Conservation (phyloP, 1,284 basidiomycete species). For the Ganoderma meredithae region DNA sequence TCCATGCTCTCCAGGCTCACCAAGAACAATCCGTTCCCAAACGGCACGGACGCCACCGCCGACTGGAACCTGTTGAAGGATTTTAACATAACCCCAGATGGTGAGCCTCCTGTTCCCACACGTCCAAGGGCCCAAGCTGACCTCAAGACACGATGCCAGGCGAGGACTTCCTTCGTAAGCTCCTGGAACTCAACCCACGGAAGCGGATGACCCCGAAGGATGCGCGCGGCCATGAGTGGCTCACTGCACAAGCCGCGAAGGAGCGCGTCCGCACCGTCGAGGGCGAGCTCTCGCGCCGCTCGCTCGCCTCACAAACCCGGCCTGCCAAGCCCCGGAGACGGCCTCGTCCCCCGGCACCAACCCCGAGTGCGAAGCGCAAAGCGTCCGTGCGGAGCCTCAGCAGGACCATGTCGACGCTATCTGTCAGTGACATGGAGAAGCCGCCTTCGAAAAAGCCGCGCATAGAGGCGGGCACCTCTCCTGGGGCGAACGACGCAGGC, state of each 20-base stretch:
- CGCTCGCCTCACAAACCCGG: not conserved
- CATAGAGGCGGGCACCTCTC: not conserved
- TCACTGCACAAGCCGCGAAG: slow-evolving; percentile 42
- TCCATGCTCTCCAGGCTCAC: not conserved
- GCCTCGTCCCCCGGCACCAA: not conserved
- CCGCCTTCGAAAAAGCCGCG: slow-evolving; percentile 2
- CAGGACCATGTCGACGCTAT: not conserved
- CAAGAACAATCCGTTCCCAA: not conserved
- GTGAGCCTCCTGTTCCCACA: not conserved
- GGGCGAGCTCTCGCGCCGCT: slow-evolving; percentile 1
- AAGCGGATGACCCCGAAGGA: slow-evolving; percentile 63
- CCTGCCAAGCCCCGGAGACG: not conserved
- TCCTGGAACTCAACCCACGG: slow-evolving; percentile 60
- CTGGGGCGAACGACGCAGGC: not conserved
- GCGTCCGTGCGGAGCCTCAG: not conserved
- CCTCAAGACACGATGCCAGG: slow-evolving; percentile 13
- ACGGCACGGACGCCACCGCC: not conserved
- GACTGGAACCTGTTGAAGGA: slow-evolving; percentile 13
- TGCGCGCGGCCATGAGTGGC: slow-evolving; percentile 73
- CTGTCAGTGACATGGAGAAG: not conserved
- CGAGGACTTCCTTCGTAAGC: slow-evolving; percentile 53
- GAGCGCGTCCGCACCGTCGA: not conserved
- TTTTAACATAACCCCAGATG: not conserved
- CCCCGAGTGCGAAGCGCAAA: not conserved
- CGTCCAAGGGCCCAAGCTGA: not conserved